These are phyloP conservation scores for Sporothrix curviconia DNA, from an alignment of 2,329 filamentous ascomycete species.

Conservation along the genomic window DNA sequence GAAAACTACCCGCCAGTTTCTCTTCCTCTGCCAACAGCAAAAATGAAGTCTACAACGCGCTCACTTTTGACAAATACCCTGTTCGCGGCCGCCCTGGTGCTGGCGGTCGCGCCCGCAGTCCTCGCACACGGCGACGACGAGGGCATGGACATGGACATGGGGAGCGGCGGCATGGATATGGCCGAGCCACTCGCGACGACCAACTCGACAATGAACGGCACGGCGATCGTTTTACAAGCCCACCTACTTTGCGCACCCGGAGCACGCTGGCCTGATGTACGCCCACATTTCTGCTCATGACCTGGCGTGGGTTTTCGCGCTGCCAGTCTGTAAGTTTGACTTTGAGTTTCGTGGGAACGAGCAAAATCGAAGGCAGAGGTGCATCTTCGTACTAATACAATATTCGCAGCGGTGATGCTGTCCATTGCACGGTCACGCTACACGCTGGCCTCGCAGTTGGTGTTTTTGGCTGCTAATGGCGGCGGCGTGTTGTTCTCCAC, in stretches of 20 bases:
- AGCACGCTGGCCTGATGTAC: constrained; percentile 52
- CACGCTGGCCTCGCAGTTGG: constrained; percentile 61
- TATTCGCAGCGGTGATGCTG: constrained; percentile 67
- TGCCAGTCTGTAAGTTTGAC: constrained; percentile 59
- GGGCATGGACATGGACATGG: constrained; percentile 21
- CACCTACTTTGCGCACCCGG: constrained; percentile 55
- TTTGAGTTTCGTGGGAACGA: no score
- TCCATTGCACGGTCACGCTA: constrained; percentile 74
- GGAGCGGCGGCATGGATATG: background rate
- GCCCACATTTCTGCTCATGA: constrained; percentile 66
- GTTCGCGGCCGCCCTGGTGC: constrained; percentile 21
- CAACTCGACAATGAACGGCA: constrained; percentile 22
- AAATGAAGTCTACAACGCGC: constrained; percentile 16
- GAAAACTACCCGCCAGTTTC: no score
- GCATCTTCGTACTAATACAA: no score
- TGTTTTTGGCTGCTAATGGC: constrained; percentile 58
- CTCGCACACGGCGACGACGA: constrained; percentile 27
- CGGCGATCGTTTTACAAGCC: constrained; percentile 32
- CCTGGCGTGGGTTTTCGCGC: constrained; percentile 64
- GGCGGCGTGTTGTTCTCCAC: constrained; percentile 58
- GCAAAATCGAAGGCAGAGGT: no score
- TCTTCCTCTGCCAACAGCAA: no score
- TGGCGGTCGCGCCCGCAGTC: constrained; percentile 25
- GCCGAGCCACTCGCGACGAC: background rate
- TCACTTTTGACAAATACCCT: constrained; percentile 14